Base-by-base conservation (phyloP, 305 asterid species). In the Petunia hybrid region DNA sequence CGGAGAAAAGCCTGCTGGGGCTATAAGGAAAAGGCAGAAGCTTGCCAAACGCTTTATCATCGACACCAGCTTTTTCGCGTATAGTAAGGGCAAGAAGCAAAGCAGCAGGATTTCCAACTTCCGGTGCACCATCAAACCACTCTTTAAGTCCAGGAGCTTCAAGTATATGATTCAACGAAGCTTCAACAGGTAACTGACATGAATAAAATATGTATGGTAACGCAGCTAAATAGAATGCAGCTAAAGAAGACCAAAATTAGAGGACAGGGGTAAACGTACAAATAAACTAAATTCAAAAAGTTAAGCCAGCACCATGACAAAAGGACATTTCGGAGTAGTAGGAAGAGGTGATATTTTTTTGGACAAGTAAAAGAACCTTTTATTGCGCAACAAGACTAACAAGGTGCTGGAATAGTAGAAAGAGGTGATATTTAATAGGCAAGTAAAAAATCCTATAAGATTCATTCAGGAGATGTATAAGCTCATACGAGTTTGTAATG, bases 91-190 rank as follows among this genome's bases (percentile, higher is more conserved):
- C 98, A 83, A 97, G 85, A 78, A 92, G 91, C 85, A 97, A 89
- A 22, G 98, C 98, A 70, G 94, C 99, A 9, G 99, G 97, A 89
- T 91, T 94, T 78, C 99, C 98, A 76, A 81, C 87, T 85, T 86
- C 95, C 68, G 89, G 79, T 85, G 98, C 94, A 84, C 91, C 85
- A 64, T 88, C 96, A 83, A 93, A 91, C 98, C 97, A 97, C 85
- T 93, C 94, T 82, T 86, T 92, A 74, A 97, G 85, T 75, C 91
- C 98, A 12, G 94, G 94, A 87, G 90, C 95, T 89, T 93, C 97
- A 80, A 93, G 89, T 42, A 97, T 87, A 83, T 94, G 92, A 85
- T 85, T 86, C 75, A 83, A 55, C 77, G 92, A 77, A 70, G 91
- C 96, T 83, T 89, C 91, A 53, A 84, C 83, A 13, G 97, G 93